Evolutionary conservation across 2,329 filamentous ascomycete genomes (phyloP), one percentile per base, ranked within the genome.

Genomic region (Nectriaceae sp.): DNA sequence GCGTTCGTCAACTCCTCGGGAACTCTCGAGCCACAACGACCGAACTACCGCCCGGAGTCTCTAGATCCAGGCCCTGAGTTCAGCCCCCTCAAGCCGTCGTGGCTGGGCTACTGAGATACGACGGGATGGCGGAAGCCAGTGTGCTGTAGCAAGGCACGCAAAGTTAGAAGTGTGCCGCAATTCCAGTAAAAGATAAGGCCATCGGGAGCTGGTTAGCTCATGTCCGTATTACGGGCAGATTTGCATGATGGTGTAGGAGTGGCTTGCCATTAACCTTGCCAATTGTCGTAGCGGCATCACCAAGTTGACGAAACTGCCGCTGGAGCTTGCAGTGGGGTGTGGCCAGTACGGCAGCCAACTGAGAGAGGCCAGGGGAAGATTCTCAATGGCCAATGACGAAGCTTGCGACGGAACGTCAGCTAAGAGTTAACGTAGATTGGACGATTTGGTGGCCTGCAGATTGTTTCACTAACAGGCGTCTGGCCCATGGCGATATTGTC

Each of bases 21-120:
- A 59, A 59, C 47, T 52, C 49, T 60, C 50, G 39, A 60, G 37
- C 33, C 35, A 42, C 33, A 40, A 46, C 36, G 26, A 21, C 50
- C 38, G 45, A 46, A 21, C 36, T 42, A 38, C 44, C 16, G 40
- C 44, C 40, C 33, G n/a, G 16, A 24, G 21, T 38, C 46, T 35
- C 33, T 29, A 39, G 29, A 36, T 36, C 45, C 43, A 42, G 40
- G 45, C 20, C 37, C 29, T 50, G 35, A 46, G 46, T 55, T 50
- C 47, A 40, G 42, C 50, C 29, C 38, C n/a, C 48, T 37, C 24
- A 26, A 29, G 46, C 39, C 21, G 31, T 40, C 44, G 40, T 50
- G 45, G 43, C 53, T 54, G 31, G 40, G 39, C 38, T 46, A 13
- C 6, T 29, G 6, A 29, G 24, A 13, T 29, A 29, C 24, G n/a